Percentiles rank a stretch among this genome's conserved stretches.
These are phyloP conservation scores for Acacia concinna DNA, from an alignment of 331 rosid species.

Conservation along the genomic window DNA sequence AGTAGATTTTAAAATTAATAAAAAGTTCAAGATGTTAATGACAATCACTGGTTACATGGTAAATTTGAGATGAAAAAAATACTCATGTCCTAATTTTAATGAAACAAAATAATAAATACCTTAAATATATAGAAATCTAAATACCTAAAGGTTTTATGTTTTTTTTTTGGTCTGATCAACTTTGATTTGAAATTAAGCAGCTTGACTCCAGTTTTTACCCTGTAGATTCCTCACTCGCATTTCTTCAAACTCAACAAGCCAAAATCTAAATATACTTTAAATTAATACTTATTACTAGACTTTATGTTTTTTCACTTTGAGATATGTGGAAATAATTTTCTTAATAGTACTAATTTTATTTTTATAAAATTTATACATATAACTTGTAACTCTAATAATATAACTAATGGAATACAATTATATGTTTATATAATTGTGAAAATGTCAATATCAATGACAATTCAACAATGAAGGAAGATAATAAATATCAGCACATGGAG, in stretches of 20 bases:
- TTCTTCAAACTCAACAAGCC: neutral
- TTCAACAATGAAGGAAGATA: neutral
- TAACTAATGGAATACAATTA: neutral
- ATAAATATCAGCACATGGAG: slow-evolving; percentile 44
- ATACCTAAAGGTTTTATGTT: too few species aligned
- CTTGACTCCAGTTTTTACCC: neutral
- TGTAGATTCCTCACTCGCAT: neutral
- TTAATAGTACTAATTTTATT: too few species aligned
- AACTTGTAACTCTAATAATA: neutral
- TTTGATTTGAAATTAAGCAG: neutral
- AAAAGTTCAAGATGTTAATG: too few species aligned
- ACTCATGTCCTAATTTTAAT: neutral
- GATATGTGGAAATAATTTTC: too few species aligned
- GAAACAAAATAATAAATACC: too few species aligned
- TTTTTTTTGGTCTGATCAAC: neutral
- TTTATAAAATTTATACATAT: too few species aligned
- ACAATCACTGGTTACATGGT: neutral
- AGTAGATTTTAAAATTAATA: neutral
- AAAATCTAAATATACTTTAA: neutral
- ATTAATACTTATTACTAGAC: neutral
- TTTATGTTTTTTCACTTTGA: neutral
- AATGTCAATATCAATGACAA: slow-evolving; percentile 41
- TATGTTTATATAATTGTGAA: neutral
- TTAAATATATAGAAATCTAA: neutral
- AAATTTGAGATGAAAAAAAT: neutral